Evolutionary conservation across 495 filamentous ascomycete species (phyloP).

Genomic region (Mytilinidion resinicola): DNA sequence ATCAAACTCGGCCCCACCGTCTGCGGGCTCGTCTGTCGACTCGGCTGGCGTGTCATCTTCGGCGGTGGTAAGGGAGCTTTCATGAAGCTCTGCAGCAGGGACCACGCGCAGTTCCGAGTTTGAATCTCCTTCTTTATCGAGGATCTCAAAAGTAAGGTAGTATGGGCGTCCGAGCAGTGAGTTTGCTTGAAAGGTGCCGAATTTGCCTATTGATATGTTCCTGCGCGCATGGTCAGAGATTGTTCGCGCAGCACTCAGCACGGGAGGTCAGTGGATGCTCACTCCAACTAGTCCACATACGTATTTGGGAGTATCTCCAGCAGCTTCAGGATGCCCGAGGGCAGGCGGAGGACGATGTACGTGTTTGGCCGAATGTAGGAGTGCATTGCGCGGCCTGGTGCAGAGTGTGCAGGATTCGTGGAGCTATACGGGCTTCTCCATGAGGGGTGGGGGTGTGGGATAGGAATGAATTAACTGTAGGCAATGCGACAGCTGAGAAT

Average conservation of each 20-base stretch:
- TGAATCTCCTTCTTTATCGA: conserved; percentile 54
- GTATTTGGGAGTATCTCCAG: conserved; percentile 66
- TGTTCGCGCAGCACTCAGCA: conserved; percentile 18
- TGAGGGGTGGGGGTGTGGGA: not conserved
- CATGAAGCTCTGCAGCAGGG: conserved; percentile 72
- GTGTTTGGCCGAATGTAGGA: conserved; percentile 54
- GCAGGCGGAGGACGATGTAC: conserved; percentile 59
- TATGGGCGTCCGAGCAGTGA: conserved; percentile 81
- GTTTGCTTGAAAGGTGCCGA: conserved; percentile 79
- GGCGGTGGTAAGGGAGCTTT: conserved; percentile 61
- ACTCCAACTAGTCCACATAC: conserved; percentile 50
- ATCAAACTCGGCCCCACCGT: conserved; percentile 46
- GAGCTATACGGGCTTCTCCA: not conserved
- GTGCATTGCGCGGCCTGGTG: conserved; percentile 32
- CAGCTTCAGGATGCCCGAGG: conserved; percentile 59
- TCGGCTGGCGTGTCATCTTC: conserved; percentile 39
- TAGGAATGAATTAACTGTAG: no score
- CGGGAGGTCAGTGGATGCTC: conserved; percentile 26
- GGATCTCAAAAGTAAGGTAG: conserved; percentile 82
- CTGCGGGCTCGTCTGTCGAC: conserved; percentile 43
- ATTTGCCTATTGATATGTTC: conserved; percentile 79
- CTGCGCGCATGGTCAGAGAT: conserved; percentile 42
- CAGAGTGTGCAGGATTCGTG: not conserved
- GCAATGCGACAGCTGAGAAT: no score
- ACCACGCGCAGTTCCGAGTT: conserved; percentile 67